Evolutionary conservation across 83 land plant genomes (phyloP), one percentile per base, ranked within the genome.

Genomic region (Diphasiastrum complanatum): DNA sequence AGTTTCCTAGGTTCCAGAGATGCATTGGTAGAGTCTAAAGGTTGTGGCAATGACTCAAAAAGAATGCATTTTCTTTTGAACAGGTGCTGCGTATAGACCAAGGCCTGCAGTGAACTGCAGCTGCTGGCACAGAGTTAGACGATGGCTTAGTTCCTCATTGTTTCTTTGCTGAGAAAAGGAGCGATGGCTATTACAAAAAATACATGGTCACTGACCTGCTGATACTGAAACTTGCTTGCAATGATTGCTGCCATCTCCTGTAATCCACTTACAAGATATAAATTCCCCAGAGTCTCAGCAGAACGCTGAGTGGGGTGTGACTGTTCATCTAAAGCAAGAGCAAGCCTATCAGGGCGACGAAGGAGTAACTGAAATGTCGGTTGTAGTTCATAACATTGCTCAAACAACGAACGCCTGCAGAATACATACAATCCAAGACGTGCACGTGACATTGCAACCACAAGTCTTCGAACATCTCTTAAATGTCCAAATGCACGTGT

Each of bases 401-500:
- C 98, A 65, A 92, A 92, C 47, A 92, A 60, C 31, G 83, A 75
- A 11, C 98, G 91, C 2, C 98, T 70, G 41, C 98, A 85, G 35
- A 92, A 92, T 6, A 92, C 81, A 76, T 92, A 92, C n/a, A 92
- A 59, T 3, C 98, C 98, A 24, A 92, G 80, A 2, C 98, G 85
- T 10, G 98, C 98, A 70, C 98, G 97, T 23, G 98, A 92, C 98
- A 92, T 92, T 30, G 98, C 96, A 62, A 92, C 98, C 64, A 92
- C 68, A 50, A 92, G 75, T 65, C 98, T 85, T 36, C 98, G 80
- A 55, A 92, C 98, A 78, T 92, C 98, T 52, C 98, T 75, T 32
- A 92, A 83, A 71, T 92, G 98, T 11, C 98, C 98, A n/a, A 92
- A 96, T 50, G 81, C 78, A 20, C 96, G 83, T 45, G 98, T 83